A percentile compares a stretch with the other conserved stretches of the same genome.
Evolutionary conservation across 169 alveolate species (phyloP).

Genomic region (Plasmodium cynomolgi): DNA sequence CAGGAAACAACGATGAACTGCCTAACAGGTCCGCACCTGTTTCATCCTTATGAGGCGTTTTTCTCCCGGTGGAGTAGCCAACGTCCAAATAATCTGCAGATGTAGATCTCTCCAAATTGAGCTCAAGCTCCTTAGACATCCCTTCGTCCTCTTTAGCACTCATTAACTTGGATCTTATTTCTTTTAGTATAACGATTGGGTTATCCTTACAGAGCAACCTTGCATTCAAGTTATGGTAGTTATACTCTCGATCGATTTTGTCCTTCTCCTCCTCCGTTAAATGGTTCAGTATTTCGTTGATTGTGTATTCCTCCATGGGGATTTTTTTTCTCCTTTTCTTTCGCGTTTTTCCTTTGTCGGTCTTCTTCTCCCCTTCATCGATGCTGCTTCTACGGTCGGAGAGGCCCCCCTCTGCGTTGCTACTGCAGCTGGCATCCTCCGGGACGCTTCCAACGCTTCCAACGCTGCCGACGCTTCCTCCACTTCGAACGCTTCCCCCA

Average conservation of each 20-base stretch:
- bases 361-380: background rate
- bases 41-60: background rate
- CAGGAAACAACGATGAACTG: background rate
- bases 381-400: too few relatives aligned
- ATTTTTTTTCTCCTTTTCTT: background rate
- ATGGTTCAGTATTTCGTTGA: slow-evolving; percentile 37
- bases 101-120: background rate
- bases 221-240: slow-evolving; percentile 34
- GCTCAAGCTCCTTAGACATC: slow-evolving; percentile 1
- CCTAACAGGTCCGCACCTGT: background rate
- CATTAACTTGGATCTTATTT: slow-evolving; percentile 35
- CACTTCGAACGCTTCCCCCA: background rate
- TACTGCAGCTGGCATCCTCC: background rate
- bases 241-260: slow-evolving; percentile 15
- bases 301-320: slow-evolving; percentile 19
- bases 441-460: background rate
- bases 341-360: background rate
- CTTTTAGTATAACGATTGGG: slow-evolving; percentile 41
- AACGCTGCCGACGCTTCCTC: background rate
- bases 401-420: background rate
- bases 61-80: background rate
- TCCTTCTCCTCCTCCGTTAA: slow-evolving; percentile 34
- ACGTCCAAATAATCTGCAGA: background rate
- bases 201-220: slow-evolving; percentile 54
- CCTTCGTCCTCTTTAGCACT: slow-evolving; percentile 10